phyloP scores from a whole-genome alignment of 2,329 filamentous ascomycete genomes.

The Aspergillus quadricinctus region DNA sequence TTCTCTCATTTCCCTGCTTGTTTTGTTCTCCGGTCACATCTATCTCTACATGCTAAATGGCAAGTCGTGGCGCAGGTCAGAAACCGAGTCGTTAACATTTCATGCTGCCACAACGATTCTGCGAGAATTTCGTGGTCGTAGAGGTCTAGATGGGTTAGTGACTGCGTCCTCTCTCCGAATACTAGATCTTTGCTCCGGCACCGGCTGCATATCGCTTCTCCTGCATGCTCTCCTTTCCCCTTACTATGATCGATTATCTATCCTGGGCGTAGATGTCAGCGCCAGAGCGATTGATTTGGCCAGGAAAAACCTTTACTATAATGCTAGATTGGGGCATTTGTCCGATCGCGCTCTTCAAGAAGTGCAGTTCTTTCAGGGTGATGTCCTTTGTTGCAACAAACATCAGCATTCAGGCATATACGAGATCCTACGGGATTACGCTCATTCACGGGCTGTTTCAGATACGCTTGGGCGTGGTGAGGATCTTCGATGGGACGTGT shows the following conservation, averaged over 20 bases:
- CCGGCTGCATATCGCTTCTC: conserved; percentile 81
- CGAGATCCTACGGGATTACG: conserved; percentile 8
- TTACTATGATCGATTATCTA: conserved; percentile 40
- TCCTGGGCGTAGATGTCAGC: conserved; percentile 74
- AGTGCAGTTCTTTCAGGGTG: conserved; percentile 46
- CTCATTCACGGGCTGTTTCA: neutral
- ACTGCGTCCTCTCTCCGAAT: conserved; percentile 49
- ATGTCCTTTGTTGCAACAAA: conserved; percentile 31
- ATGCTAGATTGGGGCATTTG: conserved; percentile 34
- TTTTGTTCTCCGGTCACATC: too few relatives aligned
- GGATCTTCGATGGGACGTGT: conserved; percentile 51
- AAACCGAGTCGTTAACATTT: conserved; percentile 39
- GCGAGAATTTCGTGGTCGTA: conserved; percentile 6
- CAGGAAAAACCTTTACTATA: conserved; percentile 56
- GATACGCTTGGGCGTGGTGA: neutral
- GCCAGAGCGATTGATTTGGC: conserved; percentile 61
- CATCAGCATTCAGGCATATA: conserved; percentile 7
- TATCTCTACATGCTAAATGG: too few relatives aligned
- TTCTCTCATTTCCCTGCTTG: too few relatives aligned
- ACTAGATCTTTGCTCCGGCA: conserved; percentile 84
- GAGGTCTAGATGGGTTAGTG: neutral
- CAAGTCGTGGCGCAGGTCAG: too few relatives aligned
- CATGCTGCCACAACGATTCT: conserved; percentile 50
- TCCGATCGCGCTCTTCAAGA: conserved; percentile 23
- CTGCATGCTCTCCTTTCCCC: conserved; percentile 59